Evolutionary conservation across 2,329 filamentous ascomycete genomes (phyloP).

Genomic region (Calycina marina): DNA sequence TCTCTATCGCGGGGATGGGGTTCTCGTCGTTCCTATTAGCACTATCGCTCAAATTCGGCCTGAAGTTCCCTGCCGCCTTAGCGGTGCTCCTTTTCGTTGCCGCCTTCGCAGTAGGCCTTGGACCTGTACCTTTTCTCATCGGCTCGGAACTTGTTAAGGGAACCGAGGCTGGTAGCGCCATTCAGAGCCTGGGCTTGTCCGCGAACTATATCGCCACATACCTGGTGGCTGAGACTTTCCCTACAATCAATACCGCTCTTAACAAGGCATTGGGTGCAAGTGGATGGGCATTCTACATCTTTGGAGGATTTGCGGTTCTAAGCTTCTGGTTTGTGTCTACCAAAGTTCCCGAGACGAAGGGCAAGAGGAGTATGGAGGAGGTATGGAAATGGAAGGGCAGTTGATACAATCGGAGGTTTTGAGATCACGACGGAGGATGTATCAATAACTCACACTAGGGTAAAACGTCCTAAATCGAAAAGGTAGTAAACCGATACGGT

Average conservation of each 20-base stretch:
- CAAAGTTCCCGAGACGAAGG: constrained; percentile 77
- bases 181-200: constrained; percentile 75
- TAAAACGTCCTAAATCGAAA: too few relatives aligned
- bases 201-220: constrained; percentile 89
- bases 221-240: constrained; percentile 88
- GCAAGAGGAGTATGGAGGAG: constrained; percentile 70
- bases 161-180: constrained; percentile 78
- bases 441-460: too few relatives aligned
- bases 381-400: constrained; percentile 64
- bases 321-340: constrained; percentile 58
- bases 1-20: constrained; percentile 77
- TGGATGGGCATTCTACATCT: constrained; percentile 86
- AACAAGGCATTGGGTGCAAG: constrained; percentile 48
- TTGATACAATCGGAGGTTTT: too few relatives aligned
- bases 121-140: constrained; percentile 89
- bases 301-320: constrained; percentile 56
- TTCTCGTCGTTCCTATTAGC: constrained; percentile 63
- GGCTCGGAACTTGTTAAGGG: constrained; percentile 83
- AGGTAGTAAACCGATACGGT: too few relatives aligned
- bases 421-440: too few relatives aligned
- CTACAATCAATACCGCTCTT: constrained; percentile 63
- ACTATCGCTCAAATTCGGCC: constrained; percentile 58
- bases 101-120: constrained; percentile 80
- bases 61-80: constrained; percentile 65
- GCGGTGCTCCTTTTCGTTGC: constrained; percentile 76